phyloP scores from a whole-genome alignment of 257 asterid species.

The Capsicum chinense region DNA sequence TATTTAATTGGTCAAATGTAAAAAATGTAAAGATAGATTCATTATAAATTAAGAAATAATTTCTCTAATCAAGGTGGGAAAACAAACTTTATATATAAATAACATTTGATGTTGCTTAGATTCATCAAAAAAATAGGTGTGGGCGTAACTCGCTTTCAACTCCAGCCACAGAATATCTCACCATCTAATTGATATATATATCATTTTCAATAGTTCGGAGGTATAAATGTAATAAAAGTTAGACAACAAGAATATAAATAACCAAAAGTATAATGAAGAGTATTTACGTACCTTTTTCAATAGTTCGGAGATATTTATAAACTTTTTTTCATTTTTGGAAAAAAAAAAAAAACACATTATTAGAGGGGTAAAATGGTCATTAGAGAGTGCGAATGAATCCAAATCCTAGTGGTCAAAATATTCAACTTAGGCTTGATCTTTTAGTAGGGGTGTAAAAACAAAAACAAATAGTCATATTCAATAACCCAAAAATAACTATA shows the following conservation, averaged over 20 bases:
- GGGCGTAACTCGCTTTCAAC: too few species aligned
- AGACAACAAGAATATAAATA: too few species aligned
- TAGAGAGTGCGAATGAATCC: not conserved
- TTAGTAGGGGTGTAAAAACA: not conserved
- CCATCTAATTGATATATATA: too few species aligned
- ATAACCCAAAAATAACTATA: constrained; percentile 25
- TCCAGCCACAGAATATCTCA: too few species aligned
- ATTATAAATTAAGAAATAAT: not conserved
- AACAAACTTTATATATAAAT: not conserved
- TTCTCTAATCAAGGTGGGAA: not conserved
- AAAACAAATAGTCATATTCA: constrained; percentile 26
- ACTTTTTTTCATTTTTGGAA: too few species aligned
- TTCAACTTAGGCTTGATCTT: constrained; percentile 28
- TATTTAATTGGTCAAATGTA: not conserved
- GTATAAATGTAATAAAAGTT: too few species aligned
- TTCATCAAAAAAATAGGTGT: too few species aligned
- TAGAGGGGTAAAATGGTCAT: not conserved
- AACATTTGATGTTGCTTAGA: not conserved
- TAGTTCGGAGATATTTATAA: too few species aligned
- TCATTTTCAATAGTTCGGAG: too few species aligned
- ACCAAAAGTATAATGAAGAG: too few species aligned
- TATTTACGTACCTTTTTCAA: too few species aligned
- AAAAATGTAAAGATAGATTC: not conserved
- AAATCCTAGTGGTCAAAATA: constrained; percentile 13
- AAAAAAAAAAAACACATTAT: not conserved